Evolutionary conservation across 2,329 filamentous ascomycete species (phyloP).

Genomic region (Arthrobotrys iridis): DNA sequence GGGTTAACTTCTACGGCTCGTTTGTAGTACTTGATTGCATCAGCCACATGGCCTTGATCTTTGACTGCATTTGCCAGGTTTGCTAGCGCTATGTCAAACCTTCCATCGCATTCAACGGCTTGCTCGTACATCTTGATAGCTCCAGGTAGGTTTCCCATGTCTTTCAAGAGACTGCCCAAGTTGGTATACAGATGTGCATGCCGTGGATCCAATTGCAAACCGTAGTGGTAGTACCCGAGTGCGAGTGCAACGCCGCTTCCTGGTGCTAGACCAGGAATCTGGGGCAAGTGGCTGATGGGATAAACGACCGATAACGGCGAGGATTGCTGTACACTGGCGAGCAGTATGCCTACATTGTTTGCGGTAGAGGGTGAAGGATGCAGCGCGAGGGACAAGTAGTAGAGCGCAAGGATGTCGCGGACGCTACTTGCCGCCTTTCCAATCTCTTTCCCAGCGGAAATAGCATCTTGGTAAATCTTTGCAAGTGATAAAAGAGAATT

Average conservation of each 20-base stretch:
- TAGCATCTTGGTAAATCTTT: constrained; percentile 96
- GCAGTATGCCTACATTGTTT: constrained; percentile 95
- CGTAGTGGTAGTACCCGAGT: constrained; percentile 94
- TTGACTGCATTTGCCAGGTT: constrained; percentile 98
- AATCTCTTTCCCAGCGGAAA: constrained; percentile 75
- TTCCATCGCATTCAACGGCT: constrained; percentile 89
- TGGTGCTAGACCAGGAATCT: constrained; percentile 76
- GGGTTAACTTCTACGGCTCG: constrained; percentile 91
- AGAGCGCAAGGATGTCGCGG: constrained; percentile 90
- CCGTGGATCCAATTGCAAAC: constrained; percentile 81
- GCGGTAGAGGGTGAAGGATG: constrained; percentile 97
- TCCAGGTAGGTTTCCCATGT: constrained; percentile 89
- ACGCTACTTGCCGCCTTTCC: constrained; percentile 77
- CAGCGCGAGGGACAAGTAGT: constrained; percentile 92
- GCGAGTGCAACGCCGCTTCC: constrained; percentile 90
- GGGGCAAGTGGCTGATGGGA: constrained; percentile 65
- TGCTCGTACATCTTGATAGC: constrained; percentile 98
- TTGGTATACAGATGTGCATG: constrained; percentile 98
- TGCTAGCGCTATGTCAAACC: constrained; percentile 94
- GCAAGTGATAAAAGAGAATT: constrained; percentile 93
- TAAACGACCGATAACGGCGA: constrained; percentile 60
- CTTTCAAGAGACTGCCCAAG: constrained; percentile 91
- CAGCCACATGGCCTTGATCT: constrained; percentile 88
- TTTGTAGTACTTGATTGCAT: constrained; percentile 91
- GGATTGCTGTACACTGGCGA: constrained; percentile 89